A percentile compares a stretch with the other conserved stretches of the same genome.
Evolutionary conservation across 129 eudicot species (phyloP).

Genomic region (Flaveria linearis): DNA sequence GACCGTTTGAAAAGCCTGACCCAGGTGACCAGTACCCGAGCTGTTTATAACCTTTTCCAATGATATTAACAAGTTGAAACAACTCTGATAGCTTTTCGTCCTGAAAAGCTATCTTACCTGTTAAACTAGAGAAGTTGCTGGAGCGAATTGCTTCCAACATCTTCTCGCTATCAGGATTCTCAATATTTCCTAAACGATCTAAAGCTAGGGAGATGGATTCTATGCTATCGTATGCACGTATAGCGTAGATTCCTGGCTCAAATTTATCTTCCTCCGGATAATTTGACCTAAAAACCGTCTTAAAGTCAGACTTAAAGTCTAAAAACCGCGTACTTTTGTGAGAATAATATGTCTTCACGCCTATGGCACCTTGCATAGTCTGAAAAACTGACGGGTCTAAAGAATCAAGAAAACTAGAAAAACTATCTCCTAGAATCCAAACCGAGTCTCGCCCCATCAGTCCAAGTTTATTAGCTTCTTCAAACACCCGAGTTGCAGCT

Average conservation of each 20-base stretch:
- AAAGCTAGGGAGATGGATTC: constrained; percentile 38
- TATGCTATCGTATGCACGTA: constrained; percentile 52
- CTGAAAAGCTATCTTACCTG: constrained; percentile 33
- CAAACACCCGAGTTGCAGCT: constrained; percentile 40
- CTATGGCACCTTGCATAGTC: constrained; percentile 47
- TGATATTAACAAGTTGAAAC: constrained; percentile 41
- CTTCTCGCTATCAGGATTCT: constrained; percentile 4
- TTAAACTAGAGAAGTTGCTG: constrained; percentile 43
- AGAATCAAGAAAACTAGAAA: constrained; percentile 47
- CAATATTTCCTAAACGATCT: constrained; percentile 18
- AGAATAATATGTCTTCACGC: constrained; percentile 37
- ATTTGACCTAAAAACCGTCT: constrained; percentile 29
- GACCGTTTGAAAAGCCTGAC: constrained; percentile 30
- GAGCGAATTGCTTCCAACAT: constrained; percentile 34
- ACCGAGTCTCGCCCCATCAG: constrained; percentile 47
- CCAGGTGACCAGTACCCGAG: constrained; percentile 50
- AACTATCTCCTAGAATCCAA: constrained; percentile 46
- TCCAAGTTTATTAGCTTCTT: constrained; percentile 50
- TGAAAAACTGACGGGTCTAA: constrained; percentile 36
- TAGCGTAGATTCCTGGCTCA: constrained; percentile 46
- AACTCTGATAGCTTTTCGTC: constrained; percentile 26
- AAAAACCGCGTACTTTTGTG: constrained; percentile 17
- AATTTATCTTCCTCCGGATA: constrained; percentile 41
- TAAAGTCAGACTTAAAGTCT: constrained; percentile 40
- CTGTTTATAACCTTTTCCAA: constrained; percentile 57